These are phyloP conservation scores for Amaranthus hypochondriacus DNA, from an alignment of 148 eudicot species.

Conservation along the genomic window DNA sequence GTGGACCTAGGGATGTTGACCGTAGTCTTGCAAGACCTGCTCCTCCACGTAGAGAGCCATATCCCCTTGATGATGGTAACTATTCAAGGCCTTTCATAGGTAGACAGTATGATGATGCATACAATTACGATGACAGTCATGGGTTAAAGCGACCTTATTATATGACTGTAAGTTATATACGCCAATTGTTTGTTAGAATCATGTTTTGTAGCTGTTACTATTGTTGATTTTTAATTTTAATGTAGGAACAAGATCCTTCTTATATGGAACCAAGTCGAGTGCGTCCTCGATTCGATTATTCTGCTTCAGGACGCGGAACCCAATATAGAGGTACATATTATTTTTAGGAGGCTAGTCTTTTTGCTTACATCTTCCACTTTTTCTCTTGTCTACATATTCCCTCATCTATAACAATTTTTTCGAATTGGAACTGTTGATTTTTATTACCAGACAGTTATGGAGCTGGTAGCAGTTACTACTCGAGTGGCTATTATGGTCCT, in stretches of 20 bases:
- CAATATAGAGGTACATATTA: conserved; percentile 45
- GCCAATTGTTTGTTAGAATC: neutral
- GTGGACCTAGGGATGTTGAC: conserved; percentile 46
- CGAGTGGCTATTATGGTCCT: conserved; percentile 67
- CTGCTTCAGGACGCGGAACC: conserved; percentile 48
- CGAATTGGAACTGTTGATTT: neutral
- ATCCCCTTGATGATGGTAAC: conserved; percentile 45
- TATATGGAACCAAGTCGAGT: conserved; percentile 61
- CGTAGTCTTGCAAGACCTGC: conserved; percentile 42
- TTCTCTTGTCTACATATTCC: neutral
- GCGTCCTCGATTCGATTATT: conserved; percentile 66
- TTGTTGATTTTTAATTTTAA: neutral
- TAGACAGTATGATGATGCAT: conserved; percentile 64
- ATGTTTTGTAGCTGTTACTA: conserved; percentile 1
- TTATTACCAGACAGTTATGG: conserved; percentile 42
- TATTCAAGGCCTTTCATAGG: conserved; percentile 45
- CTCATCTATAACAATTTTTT: neutral
- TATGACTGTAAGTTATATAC: conserved; percentile 48
- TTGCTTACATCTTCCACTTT: neutral
- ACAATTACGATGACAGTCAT: conserved; percentile 48
- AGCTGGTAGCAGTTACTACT: conserved; percentile 37
- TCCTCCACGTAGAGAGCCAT: conserved; percentile 52
- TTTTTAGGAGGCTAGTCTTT: conserved; percentile 1
- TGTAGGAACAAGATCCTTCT: conserved; percentile 54
- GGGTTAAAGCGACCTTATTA: conserved; percentile 64